A percentile compares a stretch with the other conserved stretches of the same genome.
These are phyloP conservation scores for Papiliotrema flavescens DNA, from an alignment of 1,284 basidiomycete species.

Conservation along the genomic window DNA sequence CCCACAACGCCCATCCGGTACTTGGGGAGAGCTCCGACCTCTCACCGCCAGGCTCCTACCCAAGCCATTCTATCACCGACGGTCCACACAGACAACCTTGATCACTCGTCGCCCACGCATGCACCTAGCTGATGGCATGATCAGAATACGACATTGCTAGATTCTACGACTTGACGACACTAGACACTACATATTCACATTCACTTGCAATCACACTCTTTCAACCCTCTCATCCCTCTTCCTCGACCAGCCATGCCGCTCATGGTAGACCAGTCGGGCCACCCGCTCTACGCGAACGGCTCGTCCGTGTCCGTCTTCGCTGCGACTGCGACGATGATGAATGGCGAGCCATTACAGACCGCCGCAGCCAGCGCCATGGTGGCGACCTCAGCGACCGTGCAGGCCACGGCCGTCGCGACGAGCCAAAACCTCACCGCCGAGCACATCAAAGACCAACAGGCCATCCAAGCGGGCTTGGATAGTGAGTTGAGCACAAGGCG, in stretches of 20 bases:
- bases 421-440: neutral
- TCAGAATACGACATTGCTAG: too few species aligned
- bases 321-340: neutral
- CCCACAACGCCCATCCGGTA: too few species aligned
- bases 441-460: conserved; percentile 2
- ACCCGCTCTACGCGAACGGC: conserved; percentile 1
- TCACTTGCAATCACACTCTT: neutral
- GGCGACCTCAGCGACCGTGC: neutral
- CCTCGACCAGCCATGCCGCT: conserved; percentile 19
- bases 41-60: too few species aligned
- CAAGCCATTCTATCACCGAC: too few species aligned
- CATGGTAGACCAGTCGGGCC: conserved; percentile 19
- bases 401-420: neutral
- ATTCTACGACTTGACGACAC: too few species aligned
- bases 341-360: too few species aligned
- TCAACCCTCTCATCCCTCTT: neutral
- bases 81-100: too few species aligned
- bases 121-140: too few species aligned
- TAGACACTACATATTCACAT: too few species aligned
- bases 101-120: too few species aligned
- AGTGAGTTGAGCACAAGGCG: conserved; percentile 5
- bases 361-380: neutral
- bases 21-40: too few species aligned
- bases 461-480: conserved; percentile 6
- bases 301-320: neutral